Conservation (phyloP, 2,329 filamentous ascomycete species). For the Akanthomyces uredinophilus region DNA sequence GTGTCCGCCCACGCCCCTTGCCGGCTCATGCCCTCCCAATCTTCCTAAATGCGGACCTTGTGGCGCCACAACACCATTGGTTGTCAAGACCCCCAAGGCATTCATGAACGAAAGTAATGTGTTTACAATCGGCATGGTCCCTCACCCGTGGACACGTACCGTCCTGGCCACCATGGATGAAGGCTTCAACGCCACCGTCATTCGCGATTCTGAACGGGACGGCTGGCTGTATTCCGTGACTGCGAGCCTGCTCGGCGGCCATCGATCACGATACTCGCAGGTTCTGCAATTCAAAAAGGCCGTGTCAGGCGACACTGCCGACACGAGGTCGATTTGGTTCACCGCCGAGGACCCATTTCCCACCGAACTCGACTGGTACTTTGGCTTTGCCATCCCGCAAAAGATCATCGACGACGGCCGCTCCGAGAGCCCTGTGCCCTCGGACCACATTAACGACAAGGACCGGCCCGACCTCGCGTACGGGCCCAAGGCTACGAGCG, state of each 20-base stretch:
- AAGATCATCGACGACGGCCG: constrained; percentile 39
- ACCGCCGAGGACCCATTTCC: constrained; percentile 62
- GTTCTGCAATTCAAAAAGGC: constrained; percentile 74
- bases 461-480: constrained; percentile 34
- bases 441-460: constrained; percentile 18
- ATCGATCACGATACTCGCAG: constrained; percentile 56
- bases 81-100: constrained; percentile 58
- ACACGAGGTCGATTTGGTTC: constrained; percentile 71
- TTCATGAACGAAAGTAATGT: constrained; percentile 67
- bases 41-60: constrained; percentile 69
- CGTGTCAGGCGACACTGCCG: constrained; percentile 63
- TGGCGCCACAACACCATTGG: constrained; percentile 54
- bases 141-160: constrained; percentile 83
- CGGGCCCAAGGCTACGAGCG: constrained; percentile 45
- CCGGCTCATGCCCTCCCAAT: constrained; percentile 80
- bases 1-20: constrained; percentile 69
- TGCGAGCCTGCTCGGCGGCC: constrained; percentile 59
- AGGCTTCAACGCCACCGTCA: constrained; percentile 56
- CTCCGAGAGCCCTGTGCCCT: constrained; percentile 22
- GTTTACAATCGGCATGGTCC: constrained; percentile 82
- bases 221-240: constrained; percentile 72
- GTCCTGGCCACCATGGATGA: constrained; percentile 60
- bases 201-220: constrained; percentile 68
- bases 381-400: constrained; percentile 76
- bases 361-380: constrained; percentile 78